These are phyloP conservation scores for Mycogone perniciosa DNA, from an alignment of 2,329 filamentous ascomycete genomes.

Conservation along the genomic window DNA sequence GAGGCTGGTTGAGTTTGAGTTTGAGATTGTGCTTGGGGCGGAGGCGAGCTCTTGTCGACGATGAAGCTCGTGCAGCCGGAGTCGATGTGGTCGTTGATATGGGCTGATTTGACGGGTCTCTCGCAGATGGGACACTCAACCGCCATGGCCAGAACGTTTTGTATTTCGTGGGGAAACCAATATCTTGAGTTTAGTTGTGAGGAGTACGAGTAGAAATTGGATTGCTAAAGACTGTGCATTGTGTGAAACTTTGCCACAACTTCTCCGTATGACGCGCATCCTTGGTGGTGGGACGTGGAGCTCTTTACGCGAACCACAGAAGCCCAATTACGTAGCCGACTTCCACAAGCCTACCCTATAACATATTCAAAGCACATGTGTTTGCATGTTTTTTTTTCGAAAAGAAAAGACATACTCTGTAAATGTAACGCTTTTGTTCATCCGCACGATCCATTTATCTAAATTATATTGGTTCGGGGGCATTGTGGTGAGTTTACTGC, in stretches of 20 bases:
- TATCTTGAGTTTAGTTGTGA: not conserved
- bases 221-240: too few species aligned
- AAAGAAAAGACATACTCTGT: not conserved
- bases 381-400: not conserved
- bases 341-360: not conserved
- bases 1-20: constrained; percentile 28
- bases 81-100: constrained; percentile 90
- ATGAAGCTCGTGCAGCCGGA: constrained; percentile 68
- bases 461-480: not conserved
- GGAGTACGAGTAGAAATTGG: too few species aligned
- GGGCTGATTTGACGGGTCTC: constrained; percentile 60
- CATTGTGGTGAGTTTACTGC: too few species aligned
- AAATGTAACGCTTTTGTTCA: too few species aligned
- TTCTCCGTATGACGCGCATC: not conserved
- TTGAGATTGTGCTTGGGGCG: constrained; percentile 19
- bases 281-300: not conserved
- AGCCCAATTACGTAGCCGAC: not conserved
- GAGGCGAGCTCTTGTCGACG: constrained; percentile 39
- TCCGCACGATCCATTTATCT: too few species aligned
- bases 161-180: not conserved
- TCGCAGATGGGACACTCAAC: constrained; percentile 77
- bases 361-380: not conserved
- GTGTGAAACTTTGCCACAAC: not conserved
- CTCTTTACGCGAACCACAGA: not conserved
- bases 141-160: constrained; percentile 7